These are phyloP conservation scores for Syncephalastrum racemosum DNA, from an alignment of 371 early-diverging fungal species.

Conservation along the genomic window DNA sequence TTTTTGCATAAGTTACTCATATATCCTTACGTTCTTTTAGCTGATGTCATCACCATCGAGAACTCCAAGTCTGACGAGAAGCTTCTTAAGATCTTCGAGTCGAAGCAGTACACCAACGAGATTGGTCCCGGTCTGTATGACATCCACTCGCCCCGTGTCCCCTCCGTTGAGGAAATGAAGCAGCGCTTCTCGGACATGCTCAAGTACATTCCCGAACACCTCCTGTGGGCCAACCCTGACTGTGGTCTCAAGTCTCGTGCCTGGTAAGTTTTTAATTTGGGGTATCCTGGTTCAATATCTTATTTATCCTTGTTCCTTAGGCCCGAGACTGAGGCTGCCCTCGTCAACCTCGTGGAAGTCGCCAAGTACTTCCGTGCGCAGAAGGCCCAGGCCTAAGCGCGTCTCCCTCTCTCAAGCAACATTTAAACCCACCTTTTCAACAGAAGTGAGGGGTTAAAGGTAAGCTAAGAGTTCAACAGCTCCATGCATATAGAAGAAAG, in stretches of 20 bases:
- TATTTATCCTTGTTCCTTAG: slow-evolving; percentile 27
- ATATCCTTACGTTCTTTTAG: slow-evolving; percentile 25
- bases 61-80: slow-evolving; percentile 95
- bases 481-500: slow-evolving; percentile 12
- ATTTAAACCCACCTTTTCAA: slow-evolving; percentile 21
- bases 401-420: background rate
- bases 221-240: slow-evolving; percentile 97
- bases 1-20: background rate
- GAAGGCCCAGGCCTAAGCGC: slow-evolving; percentile 23
- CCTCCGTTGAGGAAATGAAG: slow-evolving; percentile 86
- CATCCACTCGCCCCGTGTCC: slow-evolving; percentile 96
- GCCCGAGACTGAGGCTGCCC: slow-evolving; percentile 86
- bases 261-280: slow-evolving; percentile 56
- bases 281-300: slow-evolving; percentile 53
- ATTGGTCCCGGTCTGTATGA: slow-evolving; percentile 97
- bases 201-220: slow-evolving; percentile 71
- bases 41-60: slow-evolving; percentile 96
- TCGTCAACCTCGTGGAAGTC: slow-evolving; percentile 84
- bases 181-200: slow-evolving; percentile 77
- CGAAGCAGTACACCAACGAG: slow-evolving; percentile 82
- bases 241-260: slow-evolving; percentile 97
- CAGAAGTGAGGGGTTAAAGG: slow-evolving; percentile 25
- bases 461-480: slow-evolving; percentile 26
- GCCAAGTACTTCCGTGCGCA: slow-evolving; percentile 69
- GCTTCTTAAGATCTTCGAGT: slow-evolving; percentile 85